phyloP scores from a whole-genome alignment of 441 rosid species.

The Euphorbia celastroides region DNA sequence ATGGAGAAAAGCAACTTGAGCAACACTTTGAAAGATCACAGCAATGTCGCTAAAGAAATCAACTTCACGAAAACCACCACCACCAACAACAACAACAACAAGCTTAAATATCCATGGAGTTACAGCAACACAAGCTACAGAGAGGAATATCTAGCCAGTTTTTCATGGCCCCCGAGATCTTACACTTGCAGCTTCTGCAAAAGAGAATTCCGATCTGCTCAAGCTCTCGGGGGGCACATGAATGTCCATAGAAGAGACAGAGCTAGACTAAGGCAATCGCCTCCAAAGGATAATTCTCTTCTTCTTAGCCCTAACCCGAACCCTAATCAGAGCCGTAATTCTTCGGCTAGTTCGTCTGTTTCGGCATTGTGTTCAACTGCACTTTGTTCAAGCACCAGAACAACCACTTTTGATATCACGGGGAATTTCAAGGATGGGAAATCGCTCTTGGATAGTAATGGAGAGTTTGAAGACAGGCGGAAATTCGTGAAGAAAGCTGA shows the following conservation, averaged over 20 bases:
- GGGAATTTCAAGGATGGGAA: conserved; percentile 17
- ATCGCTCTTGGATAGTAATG: conserved; percentile 6
- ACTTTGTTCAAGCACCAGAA: conserved; percentile 28
- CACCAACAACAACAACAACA: not conserved
- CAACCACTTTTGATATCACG: conserved; percentile 16
- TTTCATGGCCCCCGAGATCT: conserved; percentile 93
- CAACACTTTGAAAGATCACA: no score
- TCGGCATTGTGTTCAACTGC: conserved; percentile 35
- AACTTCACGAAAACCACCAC: no score
- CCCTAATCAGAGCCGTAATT: conserved; percentile 51
- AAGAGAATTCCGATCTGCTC: conserved; percentile 90
- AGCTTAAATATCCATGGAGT: conserved; percentile 35
- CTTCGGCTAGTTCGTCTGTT: conserved; percentile 8
- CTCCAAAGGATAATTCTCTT: conserved; percentile 33
- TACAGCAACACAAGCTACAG: conserved; percentile 30
- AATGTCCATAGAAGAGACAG: conserved; percentile 91
- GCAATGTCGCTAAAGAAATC: no score
- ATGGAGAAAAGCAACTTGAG: no score
- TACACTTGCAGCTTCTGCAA: conserved; percentile 78
- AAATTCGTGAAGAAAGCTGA: conserved; percentile 37
- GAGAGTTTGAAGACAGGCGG: conserved; percentile 26
- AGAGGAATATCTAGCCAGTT: conserved; percentile 52
- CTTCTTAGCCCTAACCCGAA: conserved; percentile 36
- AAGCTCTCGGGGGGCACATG: conserved; percentile 98
- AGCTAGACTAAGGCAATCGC: conserved; percentile 68